These are phyloP conservation scores for Crotalaria pallida DNA, from an alignment of 306 rosid genomes.

Conservation along the genomic window DNA sequence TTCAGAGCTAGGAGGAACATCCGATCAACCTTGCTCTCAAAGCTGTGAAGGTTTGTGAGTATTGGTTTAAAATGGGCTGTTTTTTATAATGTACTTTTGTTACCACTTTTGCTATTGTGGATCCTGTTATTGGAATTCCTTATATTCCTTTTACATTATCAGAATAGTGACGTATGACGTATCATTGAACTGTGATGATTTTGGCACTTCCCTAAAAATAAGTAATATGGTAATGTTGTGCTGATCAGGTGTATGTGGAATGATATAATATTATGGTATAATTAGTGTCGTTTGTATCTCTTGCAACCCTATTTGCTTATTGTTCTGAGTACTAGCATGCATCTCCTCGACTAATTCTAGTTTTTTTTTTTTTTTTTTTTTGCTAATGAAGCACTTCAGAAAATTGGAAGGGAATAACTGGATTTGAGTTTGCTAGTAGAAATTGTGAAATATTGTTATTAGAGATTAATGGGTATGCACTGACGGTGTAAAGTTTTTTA, in stretches of 20 bases:
- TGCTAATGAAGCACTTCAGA: not conserved
- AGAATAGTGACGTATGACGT: not conserved
- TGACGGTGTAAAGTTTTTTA: too few species aligned
- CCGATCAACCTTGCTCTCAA: constrained; percentile 22
- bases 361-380: too few species aligned
- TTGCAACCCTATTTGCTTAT: not conserved
- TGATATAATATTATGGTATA: not conserved
- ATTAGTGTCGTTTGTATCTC: not conserved
- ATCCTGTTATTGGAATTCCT: not conserved
- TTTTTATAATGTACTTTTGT: not conserved
- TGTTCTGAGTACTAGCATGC: not conserved
- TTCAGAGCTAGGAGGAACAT: constrained; percentile 22
- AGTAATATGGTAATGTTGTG: not conserved
- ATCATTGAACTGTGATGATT: not conserved
- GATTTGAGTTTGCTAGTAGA: not conserved
- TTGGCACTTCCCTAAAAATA: not conserved
- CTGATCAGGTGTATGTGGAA: not conserved
- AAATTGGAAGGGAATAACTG: not conserved
- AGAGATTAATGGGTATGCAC: too few species aligned
- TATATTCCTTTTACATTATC: not conserved
- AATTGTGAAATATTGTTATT: not conserved
- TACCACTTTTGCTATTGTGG: not conserved
- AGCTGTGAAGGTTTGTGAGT: constrained; percentile 46
- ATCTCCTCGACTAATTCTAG: not conserved
- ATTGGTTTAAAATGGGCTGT: not conserved